Percentiles rank a stretch among this genome's conserved stretches.
phyloP scores from a whole-genome alignment of 495 filamentous ascomycete species.

The Filosporella fistucella region DNA sequence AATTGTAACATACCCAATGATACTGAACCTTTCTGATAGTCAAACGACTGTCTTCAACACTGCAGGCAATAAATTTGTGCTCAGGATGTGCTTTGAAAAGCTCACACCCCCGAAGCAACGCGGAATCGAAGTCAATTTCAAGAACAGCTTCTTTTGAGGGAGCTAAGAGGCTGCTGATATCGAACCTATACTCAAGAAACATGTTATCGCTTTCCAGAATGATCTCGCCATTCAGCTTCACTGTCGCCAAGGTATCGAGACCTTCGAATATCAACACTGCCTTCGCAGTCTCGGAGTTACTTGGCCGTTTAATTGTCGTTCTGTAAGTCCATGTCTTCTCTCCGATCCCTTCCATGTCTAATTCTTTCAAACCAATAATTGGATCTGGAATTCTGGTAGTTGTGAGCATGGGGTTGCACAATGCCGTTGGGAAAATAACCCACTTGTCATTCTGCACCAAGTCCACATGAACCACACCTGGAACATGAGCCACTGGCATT shows the following conservation, averaged over 20 bases:
- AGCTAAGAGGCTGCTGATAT: not conserved
- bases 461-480: too few species aligned
- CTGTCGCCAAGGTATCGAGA: not conserved
- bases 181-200: not conserved
- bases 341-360: constrained; percentile 60
- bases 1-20: not conserved
- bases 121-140: not conserved
- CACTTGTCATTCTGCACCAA: too few species aligned
- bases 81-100: not conserved
- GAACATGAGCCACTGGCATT: too few species aligned
- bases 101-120: not conserved
- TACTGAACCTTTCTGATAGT: constrained; percentile 20
- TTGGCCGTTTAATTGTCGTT: constrained; percentile 47
- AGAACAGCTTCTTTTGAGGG: not conserved
- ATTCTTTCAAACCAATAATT: constrained; percentile 57
- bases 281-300: constrained; percentile 5
- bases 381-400: constrained; percentile 51
- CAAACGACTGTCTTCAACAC: not conserved
- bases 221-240: not conserved
- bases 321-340: constrained; percentile 66
- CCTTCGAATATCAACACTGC: constrained; percentile 63
- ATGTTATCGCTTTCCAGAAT: constrained; percentile 1
- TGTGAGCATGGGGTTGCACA: constrained; percentile 44
- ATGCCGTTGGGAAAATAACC: too few species aligned
- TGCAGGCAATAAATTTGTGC: not conserved